Percentiles rank a stretch among this genome's conserved stretches.
Conservation (phyloP, 2,329 filamentous ascomycete genomes). For the Mycosphaerella sp. region DNA sequence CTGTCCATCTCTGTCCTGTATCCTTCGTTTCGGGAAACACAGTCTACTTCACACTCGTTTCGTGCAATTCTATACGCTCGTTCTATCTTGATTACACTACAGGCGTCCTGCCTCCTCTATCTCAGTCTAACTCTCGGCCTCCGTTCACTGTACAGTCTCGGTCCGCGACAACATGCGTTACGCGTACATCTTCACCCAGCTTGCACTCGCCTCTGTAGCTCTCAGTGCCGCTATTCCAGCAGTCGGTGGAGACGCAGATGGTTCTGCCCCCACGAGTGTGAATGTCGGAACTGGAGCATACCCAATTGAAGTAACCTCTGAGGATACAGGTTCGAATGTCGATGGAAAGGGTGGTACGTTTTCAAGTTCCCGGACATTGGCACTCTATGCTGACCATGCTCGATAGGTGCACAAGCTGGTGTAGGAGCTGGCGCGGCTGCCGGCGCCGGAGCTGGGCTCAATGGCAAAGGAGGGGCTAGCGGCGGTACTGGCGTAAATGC, state of each 20-base stretch:
- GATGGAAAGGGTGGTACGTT: too few species aligned
- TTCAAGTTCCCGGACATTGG: too few species aligned
- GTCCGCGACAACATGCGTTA: not conserved
- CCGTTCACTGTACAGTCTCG: too few species aligned
- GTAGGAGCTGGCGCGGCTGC: not conserved
- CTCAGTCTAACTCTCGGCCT: not conserved
- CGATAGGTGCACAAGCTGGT: too few species aligned
- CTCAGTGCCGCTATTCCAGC: not conserved
- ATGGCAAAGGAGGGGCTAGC: not conserved
- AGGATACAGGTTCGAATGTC: not conserved
- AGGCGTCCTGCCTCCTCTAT: too few species aligned
- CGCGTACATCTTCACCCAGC: not conserved
- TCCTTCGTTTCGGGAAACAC: too few species aligned
- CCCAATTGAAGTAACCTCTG: not conserved
- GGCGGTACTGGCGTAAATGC: too few species aligned
- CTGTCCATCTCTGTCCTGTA: too few species aligned
- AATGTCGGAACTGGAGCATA: not conserved
- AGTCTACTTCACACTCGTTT: too few species aligned
- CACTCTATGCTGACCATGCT: too few species aligned
- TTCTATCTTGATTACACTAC: too few species aligned
- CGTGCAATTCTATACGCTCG: not conserved
- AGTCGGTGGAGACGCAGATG: not conserved
- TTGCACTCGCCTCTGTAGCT: not conserved
- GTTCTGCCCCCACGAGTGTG: not conserved
- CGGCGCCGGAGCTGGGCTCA: not conserved